Percentiles rank a stretch among this genome's conserved stretches.
Evolutionary conservation across 345 rosid genomes (phyloP).

Genomic region (Salix koriyanagi): DNA sequence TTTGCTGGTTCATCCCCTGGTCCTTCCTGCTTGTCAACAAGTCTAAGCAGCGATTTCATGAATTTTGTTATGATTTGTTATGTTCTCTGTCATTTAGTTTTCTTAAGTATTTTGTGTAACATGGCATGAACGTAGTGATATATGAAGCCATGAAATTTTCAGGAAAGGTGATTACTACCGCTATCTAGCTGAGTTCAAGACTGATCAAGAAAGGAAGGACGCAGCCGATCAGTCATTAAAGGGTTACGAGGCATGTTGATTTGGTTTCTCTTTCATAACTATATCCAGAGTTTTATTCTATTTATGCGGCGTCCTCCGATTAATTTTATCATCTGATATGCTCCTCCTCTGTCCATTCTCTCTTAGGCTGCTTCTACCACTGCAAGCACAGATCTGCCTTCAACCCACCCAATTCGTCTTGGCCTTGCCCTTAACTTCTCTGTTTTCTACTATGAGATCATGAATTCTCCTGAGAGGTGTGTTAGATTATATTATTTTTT

Average conservation of each 20-base stretch:
- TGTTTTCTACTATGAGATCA: constrained; percentile 95
- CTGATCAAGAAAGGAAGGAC: constrained; percentile 83
- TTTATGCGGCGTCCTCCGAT: neutral
- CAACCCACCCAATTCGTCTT: constrained; percentile 96
- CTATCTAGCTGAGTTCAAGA: constrained; percentile 93
- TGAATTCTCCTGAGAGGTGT: constrained; percentile 99
- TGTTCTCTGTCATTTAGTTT: neutral
- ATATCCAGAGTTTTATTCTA: neutral
- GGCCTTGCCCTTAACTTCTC: constrained; percentile 99
- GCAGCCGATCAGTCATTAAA: constrained; percentile 86
- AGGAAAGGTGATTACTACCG: constrained; percentile 98
- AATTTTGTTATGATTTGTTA: neutral
- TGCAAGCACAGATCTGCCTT: constrained; percentile 88
- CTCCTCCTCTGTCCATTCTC: neutral
- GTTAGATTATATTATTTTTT: neutral
- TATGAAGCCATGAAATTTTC: constrained; percentile 3
- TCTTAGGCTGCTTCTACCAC: constrained; percentile 78
- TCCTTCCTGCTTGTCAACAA: neutral
- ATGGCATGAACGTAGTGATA: neutral
- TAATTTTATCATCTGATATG: neutral
- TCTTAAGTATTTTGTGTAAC: neutral
- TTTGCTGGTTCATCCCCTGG: neutral
- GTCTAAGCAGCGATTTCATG: neutral
- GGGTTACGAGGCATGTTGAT: constrained; percentile 73
- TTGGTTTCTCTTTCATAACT: neutral